Conservation (phyloP, 495 filamentous ascomycete genomes). For the Penicillium crystallinum region DNA sequence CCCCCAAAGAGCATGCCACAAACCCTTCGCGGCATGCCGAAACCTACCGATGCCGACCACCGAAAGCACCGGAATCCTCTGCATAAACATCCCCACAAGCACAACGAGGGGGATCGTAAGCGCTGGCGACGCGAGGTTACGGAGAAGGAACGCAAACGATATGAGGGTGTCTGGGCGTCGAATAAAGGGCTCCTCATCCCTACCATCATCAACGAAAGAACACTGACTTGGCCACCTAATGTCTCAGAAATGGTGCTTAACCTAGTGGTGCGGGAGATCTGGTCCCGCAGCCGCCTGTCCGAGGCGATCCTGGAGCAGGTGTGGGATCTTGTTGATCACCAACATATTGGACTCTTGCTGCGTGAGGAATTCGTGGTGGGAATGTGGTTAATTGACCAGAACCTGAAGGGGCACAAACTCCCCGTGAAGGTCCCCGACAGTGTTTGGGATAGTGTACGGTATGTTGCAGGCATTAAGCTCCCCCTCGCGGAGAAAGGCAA, state of each 20-base stretch:
- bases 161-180: constrained; percentile 95
- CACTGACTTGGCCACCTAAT: constrained; percentile 18
- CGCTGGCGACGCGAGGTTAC: constrained; percentile 79
- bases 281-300: constrained; percentile 70
- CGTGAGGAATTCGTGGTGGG: constrained; percentile 91
- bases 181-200: constrained; percentile 67
- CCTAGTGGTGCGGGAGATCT: constrained; percentile 80
- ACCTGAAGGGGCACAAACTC: constrained; percentile 81
- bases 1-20: constrained; percentile 58
- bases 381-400: constrained; percentile 91
- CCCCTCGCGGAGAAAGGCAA: constrained; percentile 7
- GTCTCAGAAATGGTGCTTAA: constrained; percentile 60
- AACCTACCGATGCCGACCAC: constrained; percentile 54
- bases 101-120: constrained; percentile 80
- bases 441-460: constrained; percentile 80
- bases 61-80: constrained; percentile 45
- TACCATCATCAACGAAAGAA: constrained; percentile 3
- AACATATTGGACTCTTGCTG: constrained; percentile 53
- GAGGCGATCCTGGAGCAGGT: constrained; percentile 66
- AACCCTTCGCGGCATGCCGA: constrained; percentile 64
- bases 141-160: constrained; percentile 75
- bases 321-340: constrained; percentile 77
- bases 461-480: constrained; percentile 42
- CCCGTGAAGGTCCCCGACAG: constrained; percentile 71
- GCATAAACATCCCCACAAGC: constrained; percentile 72